Evolutionary conservation across 1,284 basidiomycete species (phyloP), one percentile per base, ranked within the genome.

Genomic region (Cryptococcus floricola): DNA sequence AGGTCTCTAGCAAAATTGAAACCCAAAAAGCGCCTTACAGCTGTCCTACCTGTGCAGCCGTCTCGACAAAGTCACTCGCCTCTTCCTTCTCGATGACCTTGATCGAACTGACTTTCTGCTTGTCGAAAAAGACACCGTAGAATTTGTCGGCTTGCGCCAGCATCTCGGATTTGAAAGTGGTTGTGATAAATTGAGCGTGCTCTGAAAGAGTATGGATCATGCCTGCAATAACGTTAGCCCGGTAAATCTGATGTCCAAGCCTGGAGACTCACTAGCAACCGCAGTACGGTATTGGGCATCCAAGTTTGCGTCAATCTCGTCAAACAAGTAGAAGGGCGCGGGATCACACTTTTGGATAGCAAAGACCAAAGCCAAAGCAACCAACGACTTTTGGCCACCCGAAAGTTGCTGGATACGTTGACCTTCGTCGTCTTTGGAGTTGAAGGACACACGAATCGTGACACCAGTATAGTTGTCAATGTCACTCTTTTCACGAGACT

Each of bases 281-380:
- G 95, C 91, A 2, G 94, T 97, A 43, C 95, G 88, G 64, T 98
- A 97, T 79, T 98, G 92, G 5, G 95, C 91, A 68, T 99, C 96
- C 52, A 99, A 82, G 68, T 98, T 98, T 50, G 95, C 95, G 68
- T 98, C 95, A 70, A 98, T 98, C 86, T 99, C 96, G 74, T 99
- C 96, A 71, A 98, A 98, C n/a, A 99, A 82, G 77, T 98, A 98
- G 80, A 99, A 99, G 0, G 96, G 96, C 0, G 96, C 96, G 1
- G 96, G 96, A 71, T 99, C 96, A 75, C 94, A 98, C 77, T 96
- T 97, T 75, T 99, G 96, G 66, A 98, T 98, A 8, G 95, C 93
- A 71, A 98, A 98, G 18, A 99, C 94, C 88, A 65, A 1, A 1
- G 96, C 92, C 28, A 99, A 85, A 0, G 96, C 96, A 4, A 98